Evolutionary conservation across 2,329 filamentous ascomycete species (phyloP), one percentile per base, ranked within the genome.

Genomic region (Dothistroma pini): DNA sequence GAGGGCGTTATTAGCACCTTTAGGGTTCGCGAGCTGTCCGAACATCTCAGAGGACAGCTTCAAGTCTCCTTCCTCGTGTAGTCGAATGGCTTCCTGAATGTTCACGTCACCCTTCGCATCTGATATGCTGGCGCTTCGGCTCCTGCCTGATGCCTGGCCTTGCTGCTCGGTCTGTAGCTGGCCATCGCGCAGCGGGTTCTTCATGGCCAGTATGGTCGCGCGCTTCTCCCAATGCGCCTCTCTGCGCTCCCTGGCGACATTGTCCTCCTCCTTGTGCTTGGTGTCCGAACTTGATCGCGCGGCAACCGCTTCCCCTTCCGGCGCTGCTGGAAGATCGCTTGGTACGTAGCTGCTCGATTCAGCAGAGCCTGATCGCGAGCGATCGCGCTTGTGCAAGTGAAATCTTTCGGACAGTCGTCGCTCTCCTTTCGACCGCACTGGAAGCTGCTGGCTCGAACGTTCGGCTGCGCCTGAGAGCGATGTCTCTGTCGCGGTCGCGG

Each of bases 81-180:
- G 81, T 63, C 89, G 84, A 73, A 99, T 99, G n/a, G 95, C 95
- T 77, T 96, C 88, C 76, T 97, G 93, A 61, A 99, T 96, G 75
- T 90, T 87, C 68, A 77, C 77, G 66, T 81, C 79, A 57, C 75
- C 75, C 32, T 65, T 69, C 47, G 71, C 66, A 61, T 76, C 72
- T 58, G 71, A 73, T 44, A 78, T 73, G 63, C 70, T 75, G 10
- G 68, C 68, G 59, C 73, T 77, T 52, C 71, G 74, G 69, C 68
- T 69, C 50, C 66, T 60, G 14, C 31, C 49, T 16, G 59, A 58
- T 1, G 59, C 50, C 12, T 58, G 19, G 8, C 49, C 32, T 41
- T 58, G 47, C 50, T 66, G 47, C 51, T 62, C 47, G 11, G 52
- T 47, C 35, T 54, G 34, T 41, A 67, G 71, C 55, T 72, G 69